Evolutionary conservation across 352 stramenopile species (phyloP).

Genomic region (Phytophthora uliginosa): DNA sequence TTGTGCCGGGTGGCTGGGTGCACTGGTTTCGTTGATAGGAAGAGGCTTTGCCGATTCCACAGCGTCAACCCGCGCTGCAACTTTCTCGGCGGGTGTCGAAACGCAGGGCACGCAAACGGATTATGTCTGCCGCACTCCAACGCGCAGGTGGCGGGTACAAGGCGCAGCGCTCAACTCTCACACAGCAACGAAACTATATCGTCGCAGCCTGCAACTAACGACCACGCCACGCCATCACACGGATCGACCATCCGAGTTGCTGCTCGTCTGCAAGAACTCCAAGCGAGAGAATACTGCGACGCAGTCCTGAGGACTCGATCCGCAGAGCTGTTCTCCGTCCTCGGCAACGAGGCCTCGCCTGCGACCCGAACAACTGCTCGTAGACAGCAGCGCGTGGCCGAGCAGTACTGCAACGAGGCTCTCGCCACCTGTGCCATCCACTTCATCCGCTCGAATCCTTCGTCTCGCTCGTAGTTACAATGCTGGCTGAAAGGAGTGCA

Average conservation of each 20-base stretch:
- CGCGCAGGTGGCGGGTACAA: neutral
- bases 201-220: neutral
- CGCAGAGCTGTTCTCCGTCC: slow-evolving; percentile 10
- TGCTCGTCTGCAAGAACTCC: slow-evolving; percentile 14
- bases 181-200: neutral
- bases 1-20: slow-evolving; percentile 4
- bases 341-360: neutral
- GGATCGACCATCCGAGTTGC: neutral
- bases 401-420: slow-evolving; percentile 16
- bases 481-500: neutral
- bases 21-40: neutral
- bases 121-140: slow-evolving; percentile 14
- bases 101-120: neutral
- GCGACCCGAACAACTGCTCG: slow-evolving; percentile 11
- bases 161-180: neutral
- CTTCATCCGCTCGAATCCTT: neutral
- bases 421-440: slow-evolving; percentile 3
- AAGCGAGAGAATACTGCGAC: slow-evolving; percentile 17
- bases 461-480: neutral
- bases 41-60: slow-evolving; percentile 10
- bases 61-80: slow-evolving; percentile 7
- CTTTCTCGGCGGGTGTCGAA: slow-evolving; percentile 4
- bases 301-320: neutral
- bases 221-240: neutral
- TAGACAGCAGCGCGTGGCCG: slow-evolving; percentile 9